Base-by-base conservation (phyloP, 1,284 basidiomycete species). In the Apiotrichum brassicae region DNA sequence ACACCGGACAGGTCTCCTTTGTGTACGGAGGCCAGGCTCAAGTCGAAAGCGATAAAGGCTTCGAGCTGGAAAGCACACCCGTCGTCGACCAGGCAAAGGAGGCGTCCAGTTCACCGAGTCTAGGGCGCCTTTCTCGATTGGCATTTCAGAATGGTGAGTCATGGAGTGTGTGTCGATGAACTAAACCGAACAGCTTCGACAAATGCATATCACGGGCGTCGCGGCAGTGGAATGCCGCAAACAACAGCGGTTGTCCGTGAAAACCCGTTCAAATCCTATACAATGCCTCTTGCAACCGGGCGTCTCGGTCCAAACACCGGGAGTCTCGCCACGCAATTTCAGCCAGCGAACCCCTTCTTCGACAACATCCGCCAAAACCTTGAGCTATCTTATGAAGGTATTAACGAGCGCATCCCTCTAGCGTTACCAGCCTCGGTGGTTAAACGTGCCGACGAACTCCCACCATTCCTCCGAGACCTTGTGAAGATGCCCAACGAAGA, bases 341-440 rank as follows among this genome's bases (percentile, higher is more conserved):
- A 74, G 45, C 80, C 83, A 3, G 82, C 78, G 45, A 92, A 91
- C 66, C 89, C 89, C 4, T 93, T 93, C 74, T 93, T 92, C 61
- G 92, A 98, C 74, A 86, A 89, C 62, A 89, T 98, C 61, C 85
- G 94, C 26, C 94, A 98, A 72, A 95, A 97, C 64, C 73, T 85
- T 16, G 94, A 98, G 75, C 80, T 95, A 30, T 82, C 83, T 12
- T 84, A 88, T 46, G 89, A 88, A 9, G 74, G 76, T n/a, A 84
- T 87, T 59, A 84, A 83, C 0, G 83, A 90, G 64, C 82, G 86
- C 45, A 88, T 90, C 43, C 81, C 88, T 6, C 79, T 95, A 45
- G 78, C 79, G 28, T 77, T 95, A 4, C 81, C 87, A 0, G 68
- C 76, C 30, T 75, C 81, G 13, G 79, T 86, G 20, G 76, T 79